Evolutionary conservation across 1,139 yeast genomes (phyloP).

Genomic region (Pichia norvegensis): DNA sequence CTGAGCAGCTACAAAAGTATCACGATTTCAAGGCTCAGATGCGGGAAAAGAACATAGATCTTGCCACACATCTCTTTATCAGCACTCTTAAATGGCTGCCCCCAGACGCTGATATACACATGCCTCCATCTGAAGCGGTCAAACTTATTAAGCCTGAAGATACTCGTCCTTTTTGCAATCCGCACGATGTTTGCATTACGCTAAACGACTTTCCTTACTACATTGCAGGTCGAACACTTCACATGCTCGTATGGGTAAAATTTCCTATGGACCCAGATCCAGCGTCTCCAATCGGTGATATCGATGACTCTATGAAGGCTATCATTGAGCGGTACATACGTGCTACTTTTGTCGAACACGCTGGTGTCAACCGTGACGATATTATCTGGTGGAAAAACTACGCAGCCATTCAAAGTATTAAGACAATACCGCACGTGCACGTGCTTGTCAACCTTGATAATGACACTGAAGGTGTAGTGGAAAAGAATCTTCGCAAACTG

Average conservation of each 20-base stretch:
- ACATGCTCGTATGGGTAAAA: conserved; percentile 37
- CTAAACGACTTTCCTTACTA: conserved; percentile 36
- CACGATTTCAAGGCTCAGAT: conserved; percentile 18
- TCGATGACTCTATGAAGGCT: conserved; percentile 32
- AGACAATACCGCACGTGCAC: conserved; percentile 52
- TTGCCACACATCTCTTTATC: conserved; percentile 24
- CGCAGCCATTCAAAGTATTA: conserved; percentile 52
- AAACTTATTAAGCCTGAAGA: conserved; percentile 15
- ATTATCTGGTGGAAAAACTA: conserved; percentile 58
- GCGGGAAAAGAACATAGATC: conserved; percentile 14
- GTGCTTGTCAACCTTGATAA: conserved; percentile 36
- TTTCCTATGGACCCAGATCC: conserved; percentile 34
- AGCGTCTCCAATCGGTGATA: conserved; percentile 36
- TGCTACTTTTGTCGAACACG: conserved; percentile 38
- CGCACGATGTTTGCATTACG: conserved; percentile 24
- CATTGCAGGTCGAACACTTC: conserved; percentile 30
- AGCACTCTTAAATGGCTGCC: conserved; percentile 26
- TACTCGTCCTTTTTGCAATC: conserved; percentile 22
- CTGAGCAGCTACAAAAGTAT: conserved; percentile 18
- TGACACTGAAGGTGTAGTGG: conserved; percentile 2
- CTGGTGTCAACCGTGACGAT: conserved; percentile 33
- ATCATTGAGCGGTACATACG: conserved; percentile 35
- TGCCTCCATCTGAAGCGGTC: conserved; percentile 8
- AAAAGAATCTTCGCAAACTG: neutral
- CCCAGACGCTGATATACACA: conserved; percentile 7